Conservation (phyloP, 306 rosid species). For the Phaseolus lunatus region DNA sequence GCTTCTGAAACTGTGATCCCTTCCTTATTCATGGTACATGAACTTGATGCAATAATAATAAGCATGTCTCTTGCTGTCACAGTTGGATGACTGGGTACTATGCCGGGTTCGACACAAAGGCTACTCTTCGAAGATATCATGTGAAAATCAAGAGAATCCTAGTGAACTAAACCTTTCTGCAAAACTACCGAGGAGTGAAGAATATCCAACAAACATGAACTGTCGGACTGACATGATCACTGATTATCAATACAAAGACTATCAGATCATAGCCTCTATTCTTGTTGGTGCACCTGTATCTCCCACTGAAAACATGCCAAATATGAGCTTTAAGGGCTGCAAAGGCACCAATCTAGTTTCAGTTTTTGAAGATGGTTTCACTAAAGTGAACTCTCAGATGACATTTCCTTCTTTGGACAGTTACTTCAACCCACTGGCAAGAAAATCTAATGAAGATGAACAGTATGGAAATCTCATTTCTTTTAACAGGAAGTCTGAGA, state of each 20-base stretch:
- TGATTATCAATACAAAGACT: constrained; percentile 61
- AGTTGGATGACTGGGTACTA: constrained; percentile 87
- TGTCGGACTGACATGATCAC: constrained; percentile 44
- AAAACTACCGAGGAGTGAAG: constrained; percentile 42
- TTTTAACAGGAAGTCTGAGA: constrained; percentile 42
- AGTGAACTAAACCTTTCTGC: constrained; percentile 37
- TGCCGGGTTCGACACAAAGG: constrained; percentile 76
- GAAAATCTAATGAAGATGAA: constrained; percentile 53
- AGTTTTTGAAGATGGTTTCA: constrained; percentile 43
- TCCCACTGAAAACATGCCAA: constrained; percentile 51
- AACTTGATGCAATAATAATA: constrained; percentile 29
- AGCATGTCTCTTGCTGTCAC: constrained; percentile 38
- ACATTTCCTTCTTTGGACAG: constrained; percentile 47
- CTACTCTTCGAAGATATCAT: constrained; percentile 45
- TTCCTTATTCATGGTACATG: not conserved
- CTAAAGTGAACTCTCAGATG: constrained; percentile 48
- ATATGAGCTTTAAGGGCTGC: constrained; percentile 41
- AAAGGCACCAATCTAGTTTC: constrained; percentile 39
- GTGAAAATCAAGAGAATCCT: constrained; percentile 54
- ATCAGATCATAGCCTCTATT: constrained; percentile 59
- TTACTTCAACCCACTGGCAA: constrained; percentile 46
- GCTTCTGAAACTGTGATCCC: not conserved
- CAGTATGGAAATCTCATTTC: constrained; percentile 48
- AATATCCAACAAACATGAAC: constrained; percentile 42
- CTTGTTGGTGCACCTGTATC: constrained; percentile 62